phyloP scores from a whole-genome alignment of 2,329 filamentous ascomycete genomes.

The Periconia sp. region DNA sequence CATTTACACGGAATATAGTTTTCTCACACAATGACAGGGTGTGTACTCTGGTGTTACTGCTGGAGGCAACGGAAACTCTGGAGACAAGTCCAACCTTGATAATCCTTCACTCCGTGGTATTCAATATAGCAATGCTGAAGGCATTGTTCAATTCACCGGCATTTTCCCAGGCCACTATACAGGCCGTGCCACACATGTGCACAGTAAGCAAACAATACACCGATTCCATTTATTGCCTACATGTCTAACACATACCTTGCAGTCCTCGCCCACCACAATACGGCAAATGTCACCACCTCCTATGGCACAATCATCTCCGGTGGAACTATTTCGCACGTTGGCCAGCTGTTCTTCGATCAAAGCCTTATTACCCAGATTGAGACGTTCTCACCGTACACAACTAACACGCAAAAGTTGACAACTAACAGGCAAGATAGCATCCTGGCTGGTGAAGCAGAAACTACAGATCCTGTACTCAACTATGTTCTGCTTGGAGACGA shows the following conservation, averaged over 20 bases:
- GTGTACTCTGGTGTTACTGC: slow-evolving; percentile 53
- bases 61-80: slow-evolving; percentile 46
- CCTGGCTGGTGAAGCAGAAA: slow-evolving; percentile 53
- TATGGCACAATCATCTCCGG: slow-evolving; percentile 43
- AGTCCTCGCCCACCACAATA: slow-evolving; percentile 41
- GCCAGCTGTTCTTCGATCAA: slow-evolving; percentile 70
- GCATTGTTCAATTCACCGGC: slow-evolving; percentile 55
- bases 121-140: slow-evolving; percentile 52
- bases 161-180: slow-evolving; percentile 50
- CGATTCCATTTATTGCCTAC: too few relatives aligned
- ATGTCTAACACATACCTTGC: slow-evolving; percentile 18
- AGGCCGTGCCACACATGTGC: slow-evolving; percentile 27
- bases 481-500: slow-evolving; percentile 61
- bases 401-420: slow-evolving; percentile 49
- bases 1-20: too few relatives aligned
- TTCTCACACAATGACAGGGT: slow-evolving; percentile 26
- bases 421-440: slow-evolving; percentile 59
- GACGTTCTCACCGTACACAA: slow-evolving; percentile 47
- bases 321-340: slow-evolving; percentile 61
- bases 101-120: slow-evolving; percentile 54
- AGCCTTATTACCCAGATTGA: slow-evolving; percentile 60
- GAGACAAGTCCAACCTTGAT: slow-evolving; percentile 26
- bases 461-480: slow-evolving; percentile 61
- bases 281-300: slow-evolving; percentile 52
- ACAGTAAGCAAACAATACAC: too few relatives aligned